Evolutionary conservation across 2,329 filamentous ascomycete genomes (phyloP), one percentile per base, ranked within the genome.

Genomic region (Alternaria metachromatica): DNA sequence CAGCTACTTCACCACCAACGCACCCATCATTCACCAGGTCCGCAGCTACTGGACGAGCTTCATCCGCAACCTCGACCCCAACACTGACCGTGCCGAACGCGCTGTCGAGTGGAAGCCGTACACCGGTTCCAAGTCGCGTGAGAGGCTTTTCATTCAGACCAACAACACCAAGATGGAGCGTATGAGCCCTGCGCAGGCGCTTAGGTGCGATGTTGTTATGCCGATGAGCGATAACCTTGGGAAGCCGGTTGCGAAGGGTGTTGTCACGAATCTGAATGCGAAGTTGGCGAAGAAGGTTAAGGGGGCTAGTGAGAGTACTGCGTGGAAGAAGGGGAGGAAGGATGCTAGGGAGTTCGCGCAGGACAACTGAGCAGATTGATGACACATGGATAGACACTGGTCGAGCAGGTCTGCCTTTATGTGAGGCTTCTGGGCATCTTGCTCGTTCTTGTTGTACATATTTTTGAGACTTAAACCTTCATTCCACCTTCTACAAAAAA

Each of bases 1-100:
- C 3, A 89, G 86, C 50, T 93, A 92, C 69, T 76, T 76, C 8
- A 82, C 81, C 13, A 78, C 79, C 13, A 93, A 93, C 67, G 84
- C 81, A 2, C 73, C 74, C 0, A 87, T 91, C 6, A 84, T 91
- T 1, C 83, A 86, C 0, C 79, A 90, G 0, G 85, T 91, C 26
- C 89, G 92, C 72, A 85, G 84, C 0, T 94, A 93, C 77, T 94
- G 90, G 90, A 87, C 88, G 2, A 92, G 88, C 67, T 94, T 94
- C 74, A 88, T 94, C 64, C 81, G 86, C 25, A 83, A 83, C 0
- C 84, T 88, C 41, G 83, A 94, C 75, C 92, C 92, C 0, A 94
- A 94, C 73, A 82, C 70, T 15, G 78, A 84, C 58, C 83, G 87
- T 9, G 66, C 78, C 46, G 41, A 65, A 0, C 84, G 82, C 0